phyloP scores from a whole-genome alignment of 2,329 filamentous ascomycete genomes.

The Colletotrichum spaethianum region DNA sequence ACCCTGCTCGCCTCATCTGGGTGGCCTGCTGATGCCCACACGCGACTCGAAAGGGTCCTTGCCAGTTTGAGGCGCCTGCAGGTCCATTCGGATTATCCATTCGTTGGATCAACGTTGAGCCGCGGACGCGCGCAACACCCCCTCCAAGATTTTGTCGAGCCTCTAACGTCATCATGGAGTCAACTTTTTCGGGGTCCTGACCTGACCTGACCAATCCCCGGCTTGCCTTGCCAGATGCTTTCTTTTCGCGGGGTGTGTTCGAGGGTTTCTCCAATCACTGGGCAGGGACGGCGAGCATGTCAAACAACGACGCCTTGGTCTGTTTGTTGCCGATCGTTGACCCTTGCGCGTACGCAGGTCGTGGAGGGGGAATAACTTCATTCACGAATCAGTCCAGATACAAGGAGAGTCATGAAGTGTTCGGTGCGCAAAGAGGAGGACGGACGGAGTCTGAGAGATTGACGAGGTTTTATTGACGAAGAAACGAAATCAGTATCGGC shows the following conservation, averaged over 20 bases:
- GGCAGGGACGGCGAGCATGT: not conserved
- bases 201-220: not conserved
- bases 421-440: not conserved
- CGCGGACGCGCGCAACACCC: not conserved
- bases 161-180: constrained; percentile 38
- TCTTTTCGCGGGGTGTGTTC: not conserved
- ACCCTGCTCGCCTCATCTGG: not conserved
- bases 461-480: too few species aligned
- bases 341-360: not conserved
- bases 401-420: not conserved
- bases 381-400: not conserved
- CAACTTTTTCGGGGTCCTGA: constrained; percentile 18
- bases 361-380: not conserved
- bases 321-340: constrained; percentile 6
- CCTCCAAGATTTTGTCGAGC: constrained; percentile 4
- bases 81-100: not conserved
- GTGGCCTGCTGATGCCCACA: not conserved
- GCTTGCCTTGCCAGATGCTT: not conserved
- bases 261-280: not conserved
- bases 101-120: not conserved
- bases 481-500: too few species aligned
- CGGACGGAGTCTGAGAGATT: too few species aligned
- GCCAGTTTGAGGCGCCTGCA: not conserved
- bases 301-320: not conserved
- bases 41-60: not conserved